phyloP scores from a whole-genome alignment of 73 alveolate species.

The Paramecium octaurelia region DNA sequence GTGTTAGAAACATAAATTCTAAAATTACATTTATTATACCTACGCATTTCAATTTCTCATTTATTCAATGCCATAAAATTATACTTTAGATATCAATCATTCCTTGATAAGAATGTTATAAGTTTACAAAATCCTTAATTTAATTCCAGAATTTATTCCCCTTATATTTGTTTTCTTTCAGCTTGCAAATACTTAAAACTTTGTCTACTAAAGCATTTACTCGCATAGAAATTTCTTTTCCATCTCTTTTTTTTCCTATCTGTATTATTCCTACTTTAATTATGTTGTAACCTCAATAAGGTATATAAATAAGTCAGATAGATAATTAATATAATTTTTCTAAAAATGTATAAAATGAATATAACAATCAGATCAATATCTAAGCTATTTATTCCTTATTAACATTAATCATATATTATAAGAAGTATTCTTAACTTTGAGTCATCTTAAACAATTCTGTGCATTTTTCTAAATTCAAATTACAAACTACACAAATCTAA shows the following conservation, averaged over 20 bases:
- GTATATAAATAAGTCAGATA: no score
- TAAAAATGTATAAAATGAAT: neutral
- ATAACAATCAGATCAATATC: neutral
- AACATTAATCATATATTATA: neutral
- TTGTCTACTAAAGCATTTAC: no score
- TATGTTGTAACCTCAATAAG: no score
- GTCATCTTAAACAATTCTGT: neutral
- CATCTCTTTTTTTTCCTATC: no score
- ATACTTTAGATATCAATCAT: neutral
- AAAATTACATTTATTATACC: neutral
- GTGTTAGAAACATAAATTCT: no score
- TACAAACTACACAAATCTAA: neutral
- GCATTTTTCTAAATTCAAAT: neutral
- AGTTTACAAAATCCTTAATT: neutral
- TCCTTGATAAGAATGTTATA: neutral
- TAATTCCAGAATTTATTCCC: no score
- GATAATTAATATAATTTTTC: no score
- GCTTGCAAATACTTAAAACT: neutral
- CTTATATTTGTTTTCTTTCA: neutral
- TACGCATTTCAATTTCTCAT: neutral
- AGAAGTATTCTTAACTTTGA: neutral
- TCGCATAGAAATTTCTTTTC: no score
- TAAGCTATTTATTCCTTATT: neutral
- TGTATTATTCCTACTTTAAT: no score
- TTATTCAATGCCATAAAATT: conserved; percentile 6